phyloP scores from a whole-genome alignment of 345 rosid species.

The Boechera retrofracta region DNA sequence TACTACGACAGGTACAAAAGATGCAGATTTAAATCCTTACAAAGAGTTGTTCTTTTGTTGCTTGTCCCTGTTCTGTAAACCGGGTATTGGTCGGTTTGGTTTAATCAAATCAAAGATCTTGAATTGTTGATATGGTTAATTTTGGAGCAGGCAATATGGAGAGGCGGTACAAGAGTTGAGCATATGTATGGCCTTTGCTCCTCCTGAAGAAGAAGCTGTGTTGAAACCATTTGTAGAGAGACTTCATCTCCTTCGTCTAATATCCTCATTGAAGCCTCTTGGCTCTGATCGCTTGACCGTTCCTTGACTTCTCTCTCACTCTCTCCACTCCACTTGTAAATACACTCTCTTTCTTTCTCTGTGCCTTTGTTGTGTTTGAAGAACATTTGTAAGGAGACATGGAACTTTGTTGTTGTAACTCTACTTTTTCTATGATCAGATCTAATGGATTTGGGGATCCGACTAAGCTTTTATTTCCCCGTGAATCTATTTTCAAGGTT shows the following conservation, averaged over 20 bases:
- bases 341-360: slow-evolving; percentile 1
- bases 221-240: slow-evolving; percentile 78
- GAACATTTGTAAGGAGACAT: slow-evolving; percentile 25
- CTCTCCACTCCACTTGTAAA: slow-evolving; percentile 34
- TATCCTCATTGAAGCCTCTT: slow-evolving; percentile 64
- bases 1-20: slow-evolving; percentile 61
- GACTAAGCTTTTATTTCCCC: not conserved
- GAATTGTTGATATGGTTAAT: slow-evolving; percentile 23
- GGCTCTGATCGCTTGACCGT: slow-evolving; percentile 64
- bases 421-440: slow-evolving; percentile 17
- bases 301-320: slow-evolving; percentile 39
- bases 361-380: slow-evolving; percentile 26
- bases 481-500: not conserved
- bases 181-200: slow-evolving; percentile 89
- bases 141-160: slow-evolving; percentile 61
- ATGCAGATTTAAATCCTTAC: not conserved
- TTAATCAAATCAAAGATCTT: not conserved
- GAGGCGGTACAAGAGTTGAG: slow-evolving; percentile 92
- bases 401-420: slow-evolving; percentile 29
- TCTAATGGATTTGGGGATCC: not conserved
- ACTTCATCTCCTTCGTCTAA: slow-evolving; percentile 77
- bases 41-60: not conserved
- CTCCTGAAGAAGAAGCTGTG: slow-evolving; percentile 69
- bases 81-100: not conserved
- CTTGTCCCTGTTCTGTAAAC: not conserved